phyloP scores from a whole-genome alignment of 75 land plant species.

The Isoetes taiwanensis region DNA sequence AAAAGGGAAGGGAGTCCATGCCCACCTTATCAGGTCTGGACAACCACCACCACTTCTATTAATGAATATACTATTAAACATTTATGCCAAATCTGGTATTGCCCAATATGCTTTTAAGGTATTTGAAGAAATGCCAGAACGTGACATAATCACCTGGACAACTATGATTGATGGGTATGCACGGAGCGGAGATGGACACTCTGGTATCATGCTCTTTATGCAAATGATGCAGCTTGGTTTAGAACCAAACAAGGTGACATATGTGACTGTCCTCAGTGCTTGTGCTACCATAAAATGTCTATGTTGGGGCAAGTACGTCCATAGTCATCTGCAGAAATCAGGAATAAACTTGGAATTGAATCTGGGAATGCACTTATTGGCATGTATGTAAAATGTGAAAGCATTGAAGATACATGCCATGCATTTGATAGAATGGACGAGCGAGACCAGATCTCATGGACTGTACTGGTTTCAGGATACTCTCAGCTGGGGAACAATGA shows the following conservation, averaged over 20 bases:
- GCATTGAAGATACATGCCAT: slow-evolving; percentile 9
- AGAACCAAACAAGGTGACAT: slow-evolving; percentile 18
- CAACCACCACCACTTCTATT: too few species aligned
- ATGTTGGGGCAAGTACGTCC: slow-evolving; percentile 15
- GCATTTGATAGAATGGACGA: slow-evolving; percentile 22
- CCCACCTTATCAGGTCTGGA: too few species aligned
- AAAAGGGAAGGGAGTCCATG: too few species aligned
- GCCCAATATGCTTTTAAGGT: too few species aligned
- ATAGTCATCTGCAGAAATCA: slow-evolving; percentile 16
- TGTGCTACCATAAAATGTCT: slow-evolving; percentile 14
- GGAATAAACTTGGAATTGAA: slow-evolving; percentile 18
- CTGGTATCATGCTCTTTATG: too few species aligned
- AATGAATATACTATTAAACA: too few species aligned
- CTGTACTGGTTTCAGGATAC: slow-evolving; percentile 29
- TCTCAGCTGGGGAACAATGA: slow-evolving; percentile 13
- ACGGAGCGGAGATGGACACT: not conserved
- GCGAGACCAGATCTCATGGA: slow-evolving; percentile 25
- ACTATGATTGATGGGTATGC: not conserved
- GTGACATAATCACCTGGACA: too few species aligned
- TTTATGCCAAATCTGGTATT: too few species aligned
- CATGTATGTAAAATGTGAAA: slow-evolving; percentile 25
- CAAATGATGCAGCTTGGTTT: slow-evolving; percentile 11
- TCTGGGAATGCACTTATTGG: slow-evolving; percentile 23
- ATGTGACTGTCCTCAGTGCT: slow-evolving; percentile 14
- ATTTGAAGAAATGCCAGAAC: too few species aligned